A percentile compares a stretch with the other conserved stretches of the same genome.
Evolutionary conservation across 495 filamentous ascomycete genomes (phyloP).

Genomic region (Immersiella caudata): DNA sequence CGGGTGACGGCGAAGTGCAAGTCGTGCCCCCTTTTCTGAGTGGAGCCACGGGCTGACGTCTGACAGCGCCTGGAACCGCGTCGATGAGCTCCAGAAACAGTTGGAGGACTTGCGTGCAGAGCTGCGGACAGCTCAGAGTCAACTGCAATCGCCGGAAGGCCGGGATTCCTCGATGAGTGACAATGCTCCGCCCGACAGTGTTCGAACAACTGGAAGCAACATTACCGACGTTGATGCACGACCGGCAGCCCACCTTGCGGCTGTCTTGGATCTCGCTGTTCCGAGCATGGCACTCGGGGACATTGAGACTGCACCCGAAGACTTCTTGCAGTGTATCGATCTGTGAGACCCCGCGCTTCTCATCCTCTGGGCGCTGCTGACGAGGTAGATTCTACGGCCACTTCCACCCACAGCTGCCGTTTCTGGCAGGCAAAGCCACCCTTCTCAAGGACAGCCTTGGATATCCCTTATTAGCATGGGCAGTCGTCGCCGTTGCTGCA

Average conservation of each 20-base stretch:
- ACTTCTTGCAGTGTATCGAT: neutral
- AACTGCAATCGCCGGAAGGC: no score
- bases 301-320: neutral
- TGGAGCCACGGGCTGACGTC: no score
- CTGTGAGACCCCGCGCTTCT: neutral
- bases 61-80: no score
- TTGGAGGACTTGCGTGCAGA: no score
- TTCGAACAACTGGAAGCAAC: neutral
- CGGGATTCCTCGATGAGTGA: neutral
- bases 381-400: neutral
- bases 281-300: neutral
- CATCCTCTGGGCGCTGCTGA: neutral
- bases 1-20: no score
- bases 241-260: neutral
- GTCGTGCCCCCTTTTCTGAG: no score
- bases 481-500: no score
- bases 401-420: slow-evolving; percentile 10
- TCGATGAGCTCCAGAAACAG: no score
- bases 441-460: neutral
- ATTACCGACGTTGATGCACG: neutral
- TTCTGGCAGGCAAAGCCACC: neutral
- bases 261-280: neutral
- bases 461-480: neutral
- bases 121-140: no score
- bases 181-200: neutral